A percentile compares a stretch with the other conserved stretches of the same genome.
Evolutionary conservation across 345 rosid genomes (phyloP).

Genomic region (Salix exigua): DNA sequence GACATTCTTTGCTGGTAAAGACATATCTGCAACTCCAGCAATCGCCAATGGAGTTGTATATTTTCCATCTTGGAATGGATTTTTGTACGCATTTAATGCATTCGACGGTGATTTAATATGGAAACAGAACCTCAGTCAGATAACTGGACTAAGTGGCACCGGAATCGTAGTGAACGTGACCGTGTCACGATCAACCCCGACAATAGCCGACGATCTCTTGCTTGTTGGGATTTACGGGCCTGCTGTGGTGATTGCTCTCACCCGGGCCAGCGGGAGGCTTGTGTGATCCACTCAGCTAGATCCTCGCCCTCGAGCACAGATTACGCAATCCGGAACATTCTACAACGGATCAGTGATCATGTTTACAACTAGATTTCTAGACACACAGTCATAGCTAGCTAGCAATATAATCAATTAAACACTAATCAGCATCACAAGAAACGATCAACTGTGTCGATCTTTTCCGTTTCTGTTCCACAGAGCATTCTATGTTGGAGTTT

Average conservation of each 20-base stretch:
- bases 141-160: conserved; percentile 33
- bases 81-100: conserved; percentile 47
- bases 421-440: neutral
- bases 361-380: neutral
- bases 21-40: conserved; percentile 49
- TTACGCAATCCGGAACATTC: conserved; percentile 45
- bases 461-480: conserved; percentile 3
- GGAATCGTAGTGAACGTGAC: conserved; percentile 27
- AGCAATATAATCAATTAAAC: neutral
- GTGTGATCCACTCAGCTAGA: conserved; percentile 40
- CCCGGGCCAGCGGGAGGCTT: conserved; percentile 30
- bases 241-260: conserved; percentile 38
- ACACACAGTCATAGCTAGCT: neutral
- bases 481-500: conserved; percentile 33
- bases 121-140: conserved; percentile 39
- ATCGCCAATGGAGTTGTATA: conserved; percentile 34
- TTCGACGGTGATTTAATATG: conserved; percentile 38
- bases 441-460: neutral
- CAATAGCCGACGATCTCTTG: conserved; percentile 29
- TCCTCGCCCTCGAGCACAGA: conserved; percentile 24
- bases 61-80: conserved; percentile 56
- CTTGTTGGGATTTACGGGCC: conserved; percentile 43
- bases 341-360: conserved; percentile 27
- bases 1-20: conserved; percentile 45
- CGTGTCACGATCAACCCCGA: conserved; percentile 43